phyloP scores from a whole-genome alignment of 805 yeast species.

The Saturnispora hagleri region DNA sequence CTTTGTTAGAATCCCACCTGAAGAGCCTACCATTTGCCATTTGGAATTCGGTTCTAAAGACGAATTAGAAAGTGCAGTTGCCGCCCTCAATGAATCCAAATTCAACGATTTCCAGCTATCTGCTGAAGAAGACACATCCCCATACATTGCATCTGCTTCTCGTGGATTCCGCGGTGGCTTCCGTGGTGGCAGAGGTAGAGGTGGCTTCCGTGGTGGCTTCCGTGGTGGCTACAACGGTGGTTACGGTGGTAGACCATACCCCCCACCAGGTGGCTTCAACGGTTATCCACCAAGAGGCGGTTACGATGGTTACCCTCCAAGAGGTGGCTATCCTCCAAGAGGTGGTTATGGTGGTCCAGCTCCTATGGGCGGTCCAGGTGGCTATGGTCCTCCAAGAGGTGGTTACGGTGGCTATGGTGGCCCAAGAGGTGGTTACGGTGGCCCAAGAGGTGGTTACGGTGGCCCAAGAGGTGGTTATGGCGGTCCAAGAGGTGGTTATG shows the following conservation, averaged over 20 bases:
- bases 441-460: constrained; percentile 28
- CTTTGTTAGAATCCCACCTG: constrained; percentile 44
- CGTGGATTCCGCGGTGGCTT: constrained; percentile 37
- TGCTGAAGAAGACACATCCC: constrained; percentile 71
- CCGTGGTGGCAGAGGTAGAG: constrained; percentile 35
- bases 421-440: constrained; percentile 21
- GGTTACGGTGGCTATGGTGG: constrained; percentile 24
- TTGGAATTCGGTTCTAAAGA: constrained; percentile 58
- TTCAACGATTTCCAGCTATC: constrained; percentile 54
- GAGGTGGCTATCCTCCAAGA: constrained; percentile 20
- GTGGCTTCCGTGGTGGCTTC: constrained; percentile 36
- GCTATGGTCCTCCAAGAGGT: constrained; percentile 24
- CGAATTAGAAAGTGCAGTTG: constrained; percentile 65
- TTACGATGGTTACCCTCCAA: constrained; percentile 15
- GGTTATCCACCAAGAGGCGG: constrained; percentile 19
- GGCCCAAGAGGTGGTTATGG: constrained; percentile 22
- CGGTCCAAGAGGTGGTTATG: constrained; percentile 26
- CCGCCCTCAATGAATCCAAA: constrained; percentile 61
- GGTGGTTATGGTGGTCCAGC: constrained; percentile 28
- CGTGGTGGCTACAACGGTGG: constrained; percentile 15
- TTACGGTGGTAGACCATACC: constrained; percentile 12
- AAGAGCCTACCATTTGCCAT: constrained; percentile 37
- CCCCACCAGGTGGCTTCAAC: constrained; percentile 11
- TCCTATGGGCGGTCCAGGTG: constrained; percentile 26
- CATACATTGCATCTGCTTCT: constrained; percentile 41